Evolutionary conservation across 2,329 filamentous ascomycete genomes (phyloP).

Genomic region (Gliomastix tumulicola): DNA sequence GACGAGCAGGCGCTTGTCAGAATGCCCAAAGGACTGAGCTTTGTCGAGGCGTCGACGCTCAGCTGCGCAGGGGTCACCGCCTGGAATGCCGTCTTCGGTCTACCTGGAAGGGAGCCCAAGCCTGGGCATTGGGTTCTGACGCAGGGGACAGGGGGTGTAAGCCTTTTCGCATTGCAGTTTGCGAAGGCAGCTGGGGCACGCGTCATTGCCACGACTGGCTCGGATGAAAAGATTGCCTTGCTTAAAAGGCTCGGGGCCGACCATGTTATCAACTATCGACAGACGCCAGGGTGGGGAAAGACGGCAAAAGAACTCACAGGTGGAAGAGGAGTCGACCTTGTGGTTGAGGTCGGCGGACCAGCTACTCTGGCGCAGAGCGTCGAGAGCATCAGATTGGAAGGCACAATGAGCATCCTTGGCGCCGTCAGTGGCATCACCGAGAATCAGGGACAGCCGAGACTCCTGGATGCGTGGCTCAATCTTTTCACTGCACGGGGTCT

Average conservation of each 20-base stretch:
- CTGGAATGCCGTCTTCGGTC: slow-evolving; percentile 50
- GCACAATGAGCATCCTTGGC: slow-evolving; percentile 32
- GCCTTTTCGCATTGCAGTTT: slow-evolving; percentile 30
- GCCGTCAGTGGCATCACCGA: slow-evolving; percentile 20
- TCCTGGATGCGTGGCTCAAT: not conserved
- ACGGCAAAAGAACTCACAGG: slow-evolving; percentile 24
- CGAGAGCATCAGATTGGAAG: slow-evolving; percentile 27
- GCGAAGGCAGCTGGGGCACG: slow-evolving; percentile 29
- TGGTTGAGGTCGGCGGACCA: slow-evolving; percentile 35
- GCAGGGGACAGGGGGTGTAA: slow-evolving; percentile 34
- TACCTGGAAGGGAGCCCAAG: slow-evolving; percentile 22
- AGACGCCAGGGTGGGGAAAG: slow-evolving; percentile 28
- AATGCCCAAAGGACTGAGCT: slow-evolving; percentile 42
- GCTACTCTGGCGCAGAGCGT: slow-evolving; percentile 29
- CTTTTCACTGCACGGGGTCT: slow-evolving; percentile 27
- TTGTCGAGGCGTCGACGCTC: slow-evolving; percentile 39
- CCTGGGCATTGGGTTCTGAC: slow-evolving; percentile 29
- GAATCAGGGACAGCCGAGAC: not conserved
- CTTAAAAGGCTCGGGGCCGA: slow-evolving; percentile 31
- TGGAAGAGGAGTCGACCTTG: slow-evolving; percentile 28
- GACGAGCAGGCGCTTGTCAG: slow-evolving; percentile 50
- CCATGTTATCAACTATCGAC: slow-evolving; percentile 35
- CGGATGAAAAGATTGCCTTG: slow-evolving; percentile 22
- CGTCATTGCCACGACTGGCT: slow-evolving; percentile 33
- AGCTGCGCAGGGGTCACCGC: slow-evolving; percentile 46